Percentiles rank a stretch among this genome's conserved stretches.
phyloP scores from a whole-genome alignment of 352 stramenopile genomes.

The Globisporangium nodosum region DNA sequence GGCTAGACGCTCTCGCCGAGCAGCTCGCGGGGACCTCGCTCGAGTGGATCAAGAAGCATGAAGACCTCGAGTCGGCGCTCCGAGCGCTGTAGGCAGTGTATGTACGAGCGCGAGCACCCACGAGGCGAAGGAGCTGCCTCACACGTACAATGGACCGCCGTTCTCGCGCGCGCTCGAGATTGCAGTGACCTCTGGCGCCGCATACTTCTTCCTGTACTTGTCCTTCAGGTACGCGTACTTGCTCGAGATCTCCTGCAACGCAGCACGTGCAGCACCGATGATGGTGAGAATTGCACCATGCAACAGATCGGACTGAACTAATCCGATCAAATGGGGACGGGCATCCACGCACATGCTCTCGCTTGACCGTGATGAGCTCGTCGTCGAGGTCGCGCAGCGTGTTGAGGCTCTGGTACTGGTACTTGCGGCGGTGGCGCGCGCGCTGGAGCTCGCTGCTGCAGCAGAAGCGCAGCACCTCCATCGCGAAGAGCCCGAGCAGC shows the following conservation, averaged over 20 bases:
- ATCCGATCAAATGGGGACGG: too few relatives aligned
- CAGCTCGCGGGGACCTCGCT: slow-evolving; percentile 27
- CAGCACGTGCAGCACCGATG: too few relatives aligned
- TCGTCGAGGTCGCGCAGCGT: slow-evolving; percentile 63
- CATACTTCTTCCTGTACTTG: slow-evolving; percentile 78
- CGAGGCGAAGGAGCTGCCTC: slow-evolving; percentile 1
- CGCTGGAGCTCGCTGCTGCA: slow-evolving; percentile 59
- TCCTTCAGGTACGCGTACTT: slow-evolving; percentile 72
- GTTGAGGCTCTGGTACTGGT: slow-evolving; percentile 52
- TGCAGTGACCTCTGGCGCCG: slow-evolving; percentile 27
- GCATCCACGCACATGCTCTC: slow-evolving; percentile 42
- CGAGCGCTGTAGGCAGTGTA: slow-evolving; percentile 7
- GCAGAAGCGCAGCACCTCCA: slow-evolving; percentile 76
- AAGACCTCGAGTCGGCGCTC: slow-evolving; percentile 34
- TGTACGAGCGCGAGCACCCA: too few relatives aligned
- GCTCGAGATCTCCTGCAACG: slow-evolving; percentile 48
- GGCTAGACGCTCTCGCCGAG: slow-evolving; percentile 24
- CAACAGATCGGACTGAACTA: too few relatives aligned
- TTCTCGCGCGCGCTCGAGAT: slow-evolving; percentile 14
- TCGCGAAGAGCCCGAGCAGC: slow-evolving; percentile 55
- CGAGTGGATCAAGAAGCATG: slow-evolving; percentile 26
- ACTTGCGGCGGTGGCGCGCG: slow-evolving; percentile 44
- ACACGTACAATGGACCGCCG: slow-evolving; percentile 33
- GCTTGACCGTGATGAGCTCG: slow-evolving; percentile 58
- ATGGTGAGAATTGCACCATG: too few relatives aligned